These are phyloP conservation scores for Cymodocea nodosa DNA, from an alignment of 116 monocot genomes.

Conservation along the genomic window DNA sequence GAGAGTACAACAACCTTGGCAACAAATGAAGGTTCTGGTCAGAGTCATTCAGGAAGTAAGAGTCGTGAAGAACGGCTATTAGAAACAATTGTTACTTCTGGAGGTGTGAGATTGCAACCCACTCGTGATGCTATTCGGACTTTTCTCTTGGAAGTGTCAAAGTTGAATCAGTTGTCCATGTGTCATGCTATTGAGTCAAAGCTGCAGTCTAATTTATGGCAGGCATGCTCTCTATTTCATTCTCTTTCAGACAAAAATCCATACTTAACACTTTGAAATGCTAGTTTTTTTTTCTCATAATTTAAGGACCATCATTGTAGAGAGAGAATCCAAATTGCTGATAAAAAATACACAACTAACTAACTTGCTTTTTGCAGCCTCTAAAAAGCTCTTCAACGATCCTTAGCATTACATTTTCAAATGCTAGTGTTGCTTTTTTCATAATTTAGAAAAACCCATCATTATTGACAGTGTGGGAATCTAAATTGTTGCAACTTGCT, in stretches of 20 bases:
- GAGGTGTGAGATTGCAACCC: conserved; percentile 87
- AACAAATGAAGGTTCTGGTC: conserved; percentile 28
- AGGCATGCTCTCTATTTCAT: conserved; percentile 31
- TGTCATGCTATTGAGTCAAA: conserved; percentile 70
- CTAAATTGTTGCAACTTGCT: no score
- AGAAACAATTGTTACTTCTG: conserved; percentile 82
- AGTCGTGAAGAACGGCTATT: conserved; percentile 83
- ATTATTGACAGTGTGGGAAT: no score
- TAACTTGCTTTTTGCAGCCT: no score
- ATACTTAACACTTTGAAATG: no score
- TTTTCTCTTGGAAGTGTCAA: conserved; percentile 64
- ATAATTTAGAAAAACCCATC: no score
- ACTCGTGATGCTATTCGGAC: conserved; percentile 88
- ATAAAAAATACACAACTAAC: no score
- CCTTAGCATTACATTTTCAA: no score
- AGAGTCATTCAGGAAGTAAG: conserved; percentile 27
- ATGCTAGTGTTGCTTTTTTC: no score
- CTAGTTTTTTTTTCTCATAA: no score
- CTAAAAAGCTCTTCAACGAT: no score
- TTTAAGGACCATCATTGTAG: no score
- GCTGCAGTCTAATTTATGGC: conserved; percentile 92
- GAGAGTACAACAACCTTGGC: background rate
- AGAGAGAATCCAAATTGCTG: no score
- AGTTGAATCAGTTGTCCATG: conserved; percentile 66
- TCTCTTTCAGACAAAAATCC: background rate